phyloP scores from a whole-genome alignment of 2,329 filamentous ascomycete species.

The Verticillium klebahnii region DNA sequence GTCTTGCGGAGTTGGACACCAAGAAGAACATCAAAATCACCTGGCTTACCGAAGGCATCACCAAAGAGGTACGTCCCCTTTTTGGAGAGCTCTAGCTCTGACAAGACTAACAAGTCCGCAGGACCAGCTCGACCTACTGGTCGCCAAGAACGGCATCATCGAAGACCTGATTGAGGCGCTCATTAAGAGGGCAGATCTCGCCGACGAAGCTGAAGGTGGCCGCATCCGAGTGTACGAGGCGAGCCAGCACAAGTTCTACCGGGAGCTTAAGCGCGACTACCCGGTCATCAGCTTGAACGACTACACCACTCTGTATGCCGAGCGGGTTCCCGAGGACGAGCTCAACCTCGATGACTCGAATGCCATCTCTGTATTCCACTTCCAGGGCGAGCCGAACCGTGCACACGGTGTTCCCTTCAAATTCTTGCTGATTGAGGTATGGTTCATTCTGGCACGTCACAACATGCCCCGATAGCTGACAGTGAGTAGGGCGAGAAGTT shows the following conservation, averaged over 20 bases:
- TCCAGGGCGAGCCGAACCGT: slow-evolving; percentile 82
- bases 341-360: slow-evolving; percentile 50
- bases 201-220: slow-evolving; percentile 65
- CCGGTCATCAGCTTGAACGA: slow-evolving; percentile 81
- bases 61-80: slow-evolving; percentile 66
- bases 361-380: slow-evolving; percentile 81
- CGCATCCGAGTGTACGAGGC: slow-evolving; percentile 79
- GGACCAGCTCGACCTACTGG: slow-evolving; percentile 77
- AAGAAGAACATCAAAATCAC: slow-evolving; percentile 82
- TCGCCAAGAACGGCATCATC: slow-evolving; percentile 79
- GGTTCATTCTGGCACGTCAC: slow-evolving; percentile 18
- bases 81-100: too few species aligned
- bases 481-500: slow-evolving; percentile 69
- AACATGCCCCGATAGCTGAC: slow-evolving; percentile 1
- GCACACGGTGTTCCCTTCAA: slow-evolving; percentile 87
- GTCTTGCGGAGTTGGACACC: slow-evolving; percentile 84
- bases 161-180: slow-evolving; percentile 73
- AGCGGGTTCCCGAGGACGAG: slow-evolving; percentile 73
- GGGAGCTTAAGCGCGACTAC: slow-evolving; percentile 66
- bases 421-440: slow-evolving; percentile 77
- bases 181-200: slow-evolving; percentile 74
- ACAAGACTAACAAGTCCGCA: slow-evolving; percentile 24
- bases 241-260: slow-evolving; percentile 78
- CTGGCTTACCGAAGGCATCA: slow-evolving; percentile 84
- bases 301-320: slow-evolving; percentile 76